Conservation (phyloP, 345 rosid species). For the Aethionema arabicum region DNA sequence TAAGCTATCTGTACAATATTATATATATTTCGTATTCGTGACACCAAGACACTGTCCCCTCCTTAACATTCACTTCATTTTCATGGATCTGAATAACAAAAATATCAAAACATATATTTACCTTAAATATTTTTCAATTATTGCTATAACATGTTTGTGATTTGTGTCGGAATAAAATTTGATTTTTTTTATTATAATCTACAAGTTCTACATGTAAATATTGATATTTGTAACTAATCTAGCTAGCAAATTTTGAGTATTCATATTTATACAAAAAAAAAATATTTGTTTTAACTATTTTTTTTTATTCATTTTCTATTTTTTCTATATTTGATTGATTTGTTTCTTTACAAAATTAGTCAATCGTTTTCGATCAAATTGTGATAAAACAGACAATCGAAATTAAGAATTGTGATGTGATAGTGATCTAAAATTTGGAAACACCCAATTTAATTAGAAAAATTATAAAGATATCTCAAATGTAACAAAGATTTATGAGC, state of each 20-base stretch:
- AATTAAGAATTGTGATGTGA: too few species aligned
- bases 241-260: background rate
- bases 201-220: background rate
- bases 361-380: too few species aligned
- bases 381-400: too few species aligned
- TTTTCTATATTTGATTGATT: too few species aligned
- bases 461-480: background rate
- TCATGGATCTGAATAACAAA: conserved; percentile 30
- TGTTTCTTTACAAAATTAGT: too few species aligned
- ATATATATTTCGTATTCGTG: conserved; percentile 34
- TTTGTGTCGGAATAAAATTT: conserved; percentile 22
- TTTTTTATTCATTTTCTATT: too few species aligned
- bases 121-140: conserved; percentile 27
- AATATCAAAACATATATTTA: background rate
- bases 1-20: conserved; percentile 26
- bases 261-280: too few species aligned
- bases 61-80: conserved; percentile 25
- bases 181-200: too few species aligned
- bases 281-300: too few species aligned
- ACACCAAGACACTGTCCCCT: conserved; percentile 34
- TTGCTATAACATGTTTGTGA: conserved; percentile 21
- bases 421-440: too few species aligned
- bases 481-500: conserved; percentile 19
- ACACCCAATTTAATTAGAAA: too few species aligned
- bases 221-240: conserved; percentile 8